These are phyloP conservation scores for Sphagnum magellanicum DNA, from an alignment of 228 moss, liverwort and hornwort genomes.

Conservation along the genomic window DNA sequence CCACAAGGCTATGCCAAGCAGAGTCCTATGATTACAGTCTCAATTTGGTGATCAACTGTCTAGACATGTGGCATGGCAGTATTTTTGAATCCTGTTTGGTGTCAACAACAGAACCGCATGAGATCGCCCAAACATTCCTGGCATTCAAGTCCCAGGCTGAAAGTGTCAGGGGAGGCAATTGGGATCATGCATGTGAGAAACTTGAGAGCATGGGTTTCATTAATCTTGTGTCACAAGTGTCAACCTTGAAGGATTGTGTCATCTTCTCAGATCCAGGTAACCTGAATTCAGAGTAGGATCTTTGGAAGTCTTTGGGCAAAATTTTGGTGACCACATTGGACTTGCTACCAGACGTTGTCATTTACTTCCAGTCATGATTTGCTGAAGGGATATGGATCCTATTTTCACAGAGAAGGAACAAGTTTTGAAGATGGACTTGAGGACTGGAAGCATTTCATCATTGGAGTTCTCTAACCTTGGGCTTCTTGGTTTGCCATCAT, in stretches of 20 bases:
- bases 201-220: conserved; percentile 25
- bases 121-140: conserved; percentile 18
- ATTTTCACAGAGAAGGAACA: conserved; percentile 36
- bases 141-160: conserved; percentile 15
- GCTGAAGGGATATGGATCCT: conserved; percentile 3
- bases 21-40: no score
- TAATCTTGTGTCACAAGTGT: conserved; percentile 21
- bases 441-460: conserved; percentile 33
- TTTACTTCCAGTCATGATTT: not conserved
- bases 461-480: conserved; percentile 61
- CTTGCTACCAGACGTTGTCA: no score
- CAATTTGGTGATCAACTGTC: no score
- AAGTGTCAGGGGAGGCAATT: conserved; percentile 15
- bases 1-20: no score
- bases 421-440: conserved; percentile 50
- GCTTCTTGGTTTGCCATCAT: conserved; percentile 62
- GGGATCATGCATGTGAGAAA: conserved; percentile 13
- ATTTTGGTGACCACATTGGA: no score
- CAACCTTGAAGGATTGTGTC: conserved; percentile 20
- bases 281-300: no score
- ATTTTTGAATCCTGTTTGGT: not conserved
- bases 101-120: conserved; percentile 21
- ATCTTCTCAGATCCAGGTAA: conserved; percentile 32
- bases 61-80: no score
- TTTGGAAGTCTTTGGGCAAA: no score